phyloP scores from a whole-genome alignment of 176 grass and related monocot genomes.

The Cenchrus americanus region DNA sequence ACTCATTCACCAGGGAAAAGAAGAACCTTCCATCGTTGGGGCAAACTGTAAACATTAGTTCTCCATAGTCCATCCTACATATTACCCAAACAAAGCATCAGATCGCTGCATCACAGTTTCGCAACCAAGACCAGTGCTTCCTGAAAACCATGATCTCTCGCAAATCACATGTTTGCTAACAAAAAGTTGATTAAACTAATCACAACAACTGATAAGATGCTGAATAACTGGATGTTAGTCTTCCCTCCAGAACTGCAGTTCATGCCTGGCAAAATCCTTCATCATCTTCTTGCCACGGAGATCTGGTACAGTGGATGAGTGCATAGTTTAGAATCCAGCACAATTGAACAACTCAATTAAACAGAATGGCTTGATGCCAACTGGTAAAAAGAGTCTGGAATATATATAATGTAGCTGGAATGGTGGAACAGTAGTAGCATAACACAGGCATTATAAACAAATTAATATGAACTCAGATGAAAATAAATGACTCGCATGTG shows the following conservation, averaged over 20 bases:
- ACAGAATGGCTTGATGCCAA: neutral
- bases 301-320: conserved; percentile 2
- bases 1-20: neutral
- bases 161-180: conserved; percentile 1
- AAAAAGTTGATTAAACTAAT: neutral
- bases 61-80: neutral
- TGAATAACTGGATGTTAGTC: neutral
- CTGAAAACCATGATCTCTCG: neutral
- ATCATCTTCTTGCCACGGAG: conserved; percentile 24
- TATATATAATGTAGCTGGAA: neutral
- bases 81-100: neutral
- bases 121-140: neutral
- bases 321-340: neutral
- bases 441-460: neutral
- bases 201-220: neutral
- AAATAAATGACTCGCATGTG: conserved; percentile 2
- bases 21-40: neutral
- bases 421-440: neutral
- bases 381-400: neutral
- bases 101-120: neutral
- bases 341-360: neutral
- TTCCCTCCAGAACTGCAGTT: neutral
- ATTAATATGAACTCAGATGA: neutral
- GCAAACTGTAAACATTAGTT: neutral
- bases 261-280: conserved; percentile 35